phyloP scores from a whole-genome alignment of 225 moss, liverwort and hornwort species.

The Takakia lepidozioides region DNA sequence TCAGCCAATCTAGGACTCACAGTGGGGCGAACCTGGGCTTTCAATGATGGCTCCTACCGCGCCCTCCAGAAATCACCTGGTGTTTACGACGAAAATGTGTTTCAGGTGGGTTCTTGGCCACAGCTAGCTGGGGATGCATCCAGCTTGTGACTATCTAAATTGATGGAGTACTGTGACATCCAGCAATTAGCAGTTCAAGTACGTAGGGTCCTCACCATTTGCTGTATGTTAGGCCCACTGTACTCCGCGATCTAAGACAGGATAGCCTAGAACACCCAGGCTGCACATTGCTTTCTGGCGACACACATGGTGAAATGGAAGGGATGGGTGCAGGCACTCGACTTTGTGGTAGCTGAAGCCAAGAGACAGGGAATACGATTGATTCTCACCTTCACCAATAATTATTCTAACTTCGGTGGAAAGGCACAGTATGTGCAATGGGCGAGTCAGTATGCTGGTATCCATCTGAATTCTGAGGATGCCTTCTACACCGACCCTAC shows the following conservation, averaged over 20 bases:
- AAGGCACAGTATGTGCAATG: slow-evolving; percentile 43
- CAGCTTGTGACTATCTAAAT: no score
- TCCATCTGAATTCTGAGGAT: slow-evolving; percentile 24
- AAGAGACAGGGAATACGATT: slow-evolving; percentile 48
- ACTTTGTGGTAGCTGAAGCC: slow-evolving; percentile 42
- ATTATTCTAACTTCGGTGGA: slow-evolving; percentile 52
- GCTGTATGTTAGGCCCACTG: no score
- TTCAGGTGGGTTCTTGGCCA: slow-evolving; percentile 11
- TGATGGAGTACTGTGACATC: no score
- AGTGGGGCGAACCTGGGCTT: slow-evolving; percentile 66
- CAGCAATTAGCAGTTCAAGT: no score
- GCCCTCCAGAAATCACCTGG: slow-evolving; percentile 53
- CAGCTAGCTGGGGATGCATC: no score
- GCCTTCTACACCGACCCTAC: slow-evolving; percentile 33
- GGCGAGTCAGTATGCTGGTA: slow-evolving; percentile 31
- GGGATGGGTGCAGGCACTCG: slow-evolving; percentile 31
- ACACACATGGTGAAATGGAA: background rate
- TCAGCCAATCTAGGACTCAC: slow-evolving; percentile 36
- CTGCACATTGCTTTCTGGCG: no score
- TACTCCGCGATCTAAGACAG: background rate
- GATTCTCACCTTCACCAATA: slow-evolving; percentile 48
- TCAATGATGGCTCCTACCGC: slow-evolving; percentile 43
- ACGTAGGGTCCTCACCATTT: no score
- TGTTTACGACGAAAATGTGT: slow-evolving; percentile 45
- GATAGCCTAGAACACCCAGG: no score